phyloP scores from a whole-genome alignment of 1,139 yeast species.

The Arxiozyma slooffiae region DNA sequence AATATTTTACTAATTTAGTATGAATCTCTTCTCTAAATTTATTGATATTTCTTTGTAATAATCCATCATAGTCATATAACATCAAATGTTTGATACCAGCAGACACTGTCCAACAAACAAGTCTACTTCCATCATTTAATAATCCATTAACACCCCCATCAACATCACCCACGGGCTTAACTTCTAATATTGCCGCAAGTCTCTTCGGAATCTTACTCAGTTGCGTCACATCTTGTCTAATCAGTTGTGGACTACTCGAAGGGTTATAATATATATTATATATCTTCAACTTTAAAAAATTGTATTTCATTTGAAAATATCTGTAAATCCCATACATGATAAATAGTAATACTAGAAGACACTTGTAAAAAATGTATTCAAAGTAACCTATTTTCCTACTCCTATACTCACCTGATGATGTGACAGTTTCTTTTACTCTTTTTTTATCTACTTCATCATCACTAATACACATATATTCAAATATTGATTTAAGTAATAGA shows the following conservation, averaged over 20 bases:
- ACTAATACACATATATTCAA: slow-evolving; percentile 9
- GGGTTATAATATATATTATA: slow-evolving; percentile 66
- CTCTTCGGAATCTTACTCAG: slow-evolving; percentile 69
- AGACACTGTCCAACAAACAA: slow-evolving; percentile 79
- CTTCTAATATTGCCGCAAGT: slow-evolving; percentile 61
- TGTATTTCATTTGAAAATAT: slow-evolving; percentile 43
- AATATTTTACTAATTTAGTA: slow-evolving; percentile 58
- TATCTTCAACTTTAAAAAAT: slow-evolving; percentile 48
- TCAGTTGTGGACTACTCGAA: slow-evolving; percentile 73
- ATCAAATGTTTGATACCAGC: slow-evolving; percentile 67
- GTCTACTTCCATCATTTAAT: slow-evolving; percentile 63
- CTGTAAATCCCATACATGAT: slow-evolving; percentile 48
- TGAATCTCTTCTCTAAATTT: slow-evolving; percentile 52
- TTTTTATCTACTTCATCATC: not conserved
- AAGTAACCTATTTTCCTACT: slow-evolving; percentile 9
- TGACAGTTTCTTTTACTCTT: slow-evolving; percentile 3
- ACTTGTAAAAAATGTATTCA: slow-evolving; percentile 31
- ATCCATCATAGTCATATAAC: slow-evolving; percentile 74
- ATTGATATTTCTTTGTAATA: slow-evolving; percentile 44
- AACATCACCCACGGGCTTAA: slow-evolving; percentile 67
- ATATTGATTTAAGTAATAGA: slow-evolving; percentile 16
- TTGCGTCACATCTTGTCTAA: slow-evolving; percentile 69
- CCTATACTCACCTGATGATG: slow-evolving; percentile 7
- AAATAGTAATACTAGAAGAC: slow-evolving; percentile 44
- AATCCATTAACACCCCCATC: slow-evolving; percentile 85